Percentiles rank a stretch among this genome's conserved stretches.
phyloP scores from a whole-genome alignment of 2,329 filamentous ascomycete species.

The Beauveria medogensis region DNA sequence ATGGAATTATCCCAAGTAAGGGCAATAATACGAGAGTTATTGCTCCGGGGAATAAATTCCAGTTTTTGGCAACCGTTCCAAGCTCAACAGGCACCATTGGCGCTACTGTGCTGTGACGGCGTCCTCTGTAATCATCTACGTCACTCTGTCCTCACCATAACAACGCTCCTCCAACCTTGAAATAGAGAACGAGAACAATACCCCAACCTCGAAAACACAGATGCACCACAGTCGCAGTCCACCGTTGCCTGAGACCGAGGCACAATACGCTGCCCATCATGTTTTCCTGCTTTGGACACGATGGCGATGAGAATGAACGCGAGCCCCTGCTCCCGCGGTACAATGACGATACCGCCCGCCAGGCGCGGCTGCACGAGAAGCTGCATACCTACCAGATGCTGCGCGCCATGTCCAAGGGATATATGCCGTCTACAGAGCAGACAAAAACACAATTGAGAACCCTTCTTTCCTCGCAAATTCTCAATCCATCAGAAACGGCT shows the following conservation, averaged over 20 bases:
- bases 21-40: no score
- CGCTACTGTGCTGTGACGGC: neutral
- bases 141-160: conserved; percentile 8
- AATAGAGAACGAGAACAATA: neutral
- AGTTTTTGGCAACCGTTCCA: neutral
- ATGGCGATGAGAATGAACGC: conserved; percentile 49
- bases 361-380: conserved; percentile 76
- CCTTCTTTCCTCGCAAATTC: conserved; percentile 65
- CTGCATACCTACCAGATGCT: conserved; percentile 91
- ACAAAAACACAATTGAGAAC: conserved; percentile 70
- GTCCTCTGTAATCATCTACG: neutral
- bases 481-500: conserved; percentile 56
- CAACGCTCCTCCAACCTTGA: neutral
- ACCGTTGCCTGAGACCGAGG: neutral
- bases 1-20: no score
- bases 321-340: conserved; percentile 78
- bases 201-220: neutral
- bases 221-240: neutral
- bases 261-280: conserved; percentile 20
- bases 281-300: conserved; percentile 57
- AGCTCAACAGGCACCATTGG: neutral
- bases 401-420: conserved; percentile 71
- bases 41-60: no score
- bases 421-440: conserved; percentile 88
- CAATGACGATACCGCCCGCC: conserved; percentile 69